phyloP scores from a whole-genome alignment of 2,329 filamentous ascomycete genomes.

The Nannizzia gypsea region DNA sequence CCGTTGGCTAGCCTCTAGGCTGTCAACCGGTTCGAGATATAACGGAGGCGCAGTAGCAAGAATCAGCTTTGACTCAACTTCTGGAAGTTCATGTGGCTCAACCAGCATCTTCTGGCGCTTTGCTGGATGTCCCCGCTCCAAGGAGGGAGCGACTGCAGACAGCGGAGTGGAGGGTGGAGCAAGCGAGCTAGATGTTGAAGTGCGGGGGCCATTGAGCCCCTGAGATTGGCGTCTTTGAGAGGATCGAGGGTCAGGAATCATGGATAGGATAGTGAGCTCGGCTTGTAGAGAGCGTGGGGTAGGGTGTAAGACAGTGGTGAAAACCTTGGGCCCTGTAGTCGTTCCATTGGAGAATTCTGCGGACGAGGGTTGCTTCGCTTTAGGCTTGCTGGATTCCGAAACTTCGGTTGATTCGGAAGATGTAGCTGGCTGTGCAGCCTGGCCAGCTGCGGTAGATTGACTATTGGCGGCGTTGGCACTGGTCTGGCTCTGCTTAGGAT shows the following conservation, averaged over 20 bases:
- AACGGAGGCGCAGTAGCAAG: conserved; percentile 63
- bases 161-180: conserved; percentile 58
- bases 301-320: conserved; percentile 72
- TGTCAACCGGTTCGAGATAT: conserved; percentile 63
- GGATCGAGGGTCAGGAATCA: conserved; percentile 50
- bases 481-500: conserved; percentile 42
- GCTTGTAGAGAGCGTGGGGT: conserved; percentile 63
- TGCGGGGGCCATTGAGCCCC: conserved; percentile 30
- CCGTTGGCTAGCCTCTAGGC: conserved; percentile 54
- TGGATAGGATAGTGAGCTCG: conserved; percentile 65
- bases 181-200: conserved; percentile 33
- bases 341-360: conserved; percentile 42
- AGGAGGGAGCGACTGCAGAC: conserved; percentile 21
- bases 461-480: conserved; percentile 32
- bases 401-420: not conserved
- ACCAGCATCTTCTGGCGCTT: conserved; percentile 69
- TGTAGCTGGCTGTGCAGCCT: not conserved
- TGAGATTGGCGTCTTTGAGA: conserved; percentile 38
- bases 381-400: not conserved
- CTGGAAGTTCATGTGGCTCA: conserved; percentile 59
- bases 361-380: not conserved
- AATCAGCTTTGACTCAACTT: conserved; percentile 65
- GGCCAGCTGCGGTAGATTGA: not conserved
- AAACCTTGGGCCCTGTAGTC: conserved; percentile 46
- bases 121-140: conserved; percentile 39